These are phyloP conservation scores for Pyrenophora tritici-repentis DNA, from an alignment of 2,329 filamentous ascomycete genomes.

Conservation along the genomic window DNA sequence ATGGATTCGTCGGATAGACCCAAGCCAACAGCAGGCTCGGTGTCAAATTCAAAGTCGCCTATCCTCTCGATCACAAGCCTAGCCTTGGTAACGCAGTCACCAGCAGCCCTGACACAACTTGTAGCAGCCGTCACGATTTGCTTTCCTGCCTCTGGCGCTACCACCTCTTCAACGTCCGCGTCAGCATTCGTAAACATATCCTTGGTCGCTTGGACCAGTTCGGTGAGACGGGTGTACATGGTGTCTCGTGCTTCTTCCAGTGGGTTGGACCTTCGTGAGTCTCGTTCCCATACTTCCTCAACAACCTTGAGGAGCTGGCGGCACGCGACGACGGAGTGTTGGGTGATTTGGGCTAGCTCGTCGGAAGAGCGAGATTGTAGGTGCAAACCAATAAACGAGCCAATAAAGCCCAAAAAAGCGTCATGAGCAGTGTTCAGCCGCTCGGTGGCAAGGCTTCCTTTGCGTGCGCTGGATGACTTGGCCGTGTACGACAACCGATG, in stretches of 20 bases:
- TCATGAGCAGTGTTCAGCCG: slow-evolving; percentile 81
- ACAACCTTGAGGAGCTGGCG: slow-evolving; percentile 78
- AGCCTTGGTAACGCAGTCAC: slow-evolving; percentile 87
- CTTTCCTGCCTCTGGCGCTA: slow-evolving; percentile 79
- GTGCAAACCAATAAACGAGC: slow-evolving; percentile 91
- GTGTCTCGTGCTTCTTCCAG: slow-evolving; percentile 71
- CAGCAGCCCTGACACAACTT: slow-evolving; percentile 84
- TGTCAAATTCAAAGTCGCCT: slow-evolving; percentile 81
- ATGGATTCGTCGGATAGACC: slow-evolving; percentile 48
- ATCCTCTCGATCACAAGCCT: slow-evolving; percentile 84
- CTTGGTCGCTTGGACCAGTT: slow-evolving; percentile 79
- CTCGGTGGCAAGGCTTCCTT: slow-evolving; percentile 80
- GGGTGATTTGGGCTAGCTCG: slow-evolving; percentile 80
- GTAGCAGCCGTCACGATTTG: slow-evolving; percentile 79
- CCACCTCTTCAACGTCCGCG: slow-evolving; percentile 73
- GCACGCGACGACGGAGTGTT: slow-evolving; percentile 81
- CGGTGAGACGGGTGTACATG: slow-evolving; percentile 80
- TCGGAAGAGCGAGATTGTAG: slow-evolving; percentile 88
- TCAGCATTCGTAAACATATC: slow-evolving; percentile 74
- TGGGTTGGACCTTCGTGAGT: slow-evolving; percentile 67
- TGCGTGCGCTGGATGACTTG: slow-evolving; percentile 64
- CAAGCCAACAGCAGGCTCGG: slow-evolving; percentile 42
- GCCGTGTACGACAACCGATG: slow-evolving; percentile 80
- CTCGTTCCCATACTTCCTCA: slow-evolving; percentile 80
- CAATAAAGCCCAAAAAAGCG: slow-evolving; percentile 85